Evolutionary conservation across 306 rosid species (phyloP).

Genomic region (Prunus dulcis): DNA sequence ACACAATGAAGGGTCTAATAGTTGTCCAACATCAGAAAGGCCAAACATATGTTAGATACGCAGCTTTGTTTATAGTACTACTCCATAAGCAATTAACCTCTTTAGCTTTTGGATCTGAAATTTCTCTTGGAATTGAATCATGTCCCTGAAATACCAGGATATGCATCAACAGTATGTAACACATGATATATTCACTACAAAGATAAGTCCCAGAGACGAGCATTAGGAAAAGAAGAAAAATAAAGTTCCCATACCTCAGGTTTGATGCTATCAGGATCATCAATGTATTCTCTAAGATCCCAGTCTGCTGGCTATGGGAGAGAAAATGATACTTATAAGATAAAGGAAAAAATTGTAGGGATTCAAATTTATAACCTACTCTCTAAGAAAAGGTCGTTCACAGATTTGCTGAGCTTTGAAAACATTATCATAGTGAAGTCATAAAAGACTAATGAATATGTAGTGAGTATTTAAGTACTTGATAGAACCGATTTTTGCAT

Average conservation of each 20-base stretch:
- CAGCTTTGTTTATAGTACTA: not conserved
- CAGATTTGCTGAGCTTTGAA: slow-evolving; percentile 10
- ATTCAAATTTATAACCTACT: not conserved
- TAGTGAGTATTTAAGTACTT: not conserved
- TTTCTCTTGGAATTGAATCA: slow-evolving; percentile 75
- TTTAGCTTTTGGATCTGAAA: slow-evolving; percentile 82
- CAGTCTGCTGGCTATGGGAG: slow-evolving; percentile 79
- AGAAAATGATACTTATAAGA: slow-evolving; percentile 22
- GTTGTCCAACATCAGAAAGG: not conserved
- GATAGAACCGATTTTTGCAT: slow-evolving; percentile 43
- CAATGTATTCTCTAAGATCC: slow-evolving; percentile 93
- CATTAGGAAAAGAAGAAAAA: not conserved
- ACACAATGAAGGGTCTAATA: not conserved
- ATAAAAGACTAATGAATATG: too few species aligned
- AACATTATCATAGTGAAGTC: not conserved
- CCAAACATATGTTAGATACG: not conserved
- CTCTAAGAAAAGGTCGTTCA: not conserved
- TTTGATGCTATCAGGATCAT: slow-evolving; percentile 65
- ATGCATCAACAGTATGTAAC: slow-evolving; percentile 19
- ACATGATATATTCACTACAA: slow-evolving; percentile 18
- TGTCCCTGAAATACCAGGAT: slow-evolving; percentile 59
- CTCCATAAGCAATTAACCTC: slow-evolving; percentile 41
- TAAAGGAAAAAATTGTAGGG: not conserved
- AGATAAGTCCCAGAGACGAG: slow-evolving; percentile 6
- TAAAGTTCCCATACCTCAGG: slow-evolving; percentile 57